phyloP scores from a whole-genome alignment of 148 eudicot species.

The Chenopodium quinoa region DNA sequence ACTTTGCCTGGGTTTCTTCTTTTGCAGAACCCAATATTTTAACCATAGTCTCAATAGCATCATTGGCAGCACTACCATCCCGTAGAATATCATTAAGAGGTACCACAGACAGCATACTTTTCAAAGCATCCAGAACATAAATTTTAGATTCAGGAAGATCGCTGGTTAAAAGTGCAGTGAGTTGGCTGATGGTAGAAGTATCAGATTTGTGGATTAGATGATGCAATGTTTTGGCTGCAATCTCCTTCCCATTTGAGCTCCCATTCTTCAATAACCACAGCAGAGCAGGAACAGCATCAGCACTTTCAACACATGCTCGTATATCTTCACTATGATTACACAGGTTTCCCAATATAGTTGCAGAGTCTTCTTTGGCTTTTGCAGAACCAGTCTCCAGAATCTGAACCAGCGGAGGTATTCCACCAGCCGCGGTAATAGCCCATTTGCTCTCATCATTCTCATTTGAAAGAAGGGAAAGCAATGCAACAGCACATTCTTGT shows the following conservation, averaged over 20 bases:
- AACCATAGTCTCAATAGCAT: slow-evolving; percentile 88
- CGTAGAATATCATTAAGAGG: slow-evolving; percentile 74
- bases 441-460: slow-evolving; percentile 99
- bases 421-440: slow-evolving; percentile 99
- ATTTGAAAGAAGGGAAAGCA: slow-evolving; percentile 81
- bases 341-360: slow-evolving; percentile 89
- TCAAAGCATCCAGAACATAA: slow-evolving; percentile 87
- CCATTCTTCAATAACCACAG: slow-evolving; percentile 97
- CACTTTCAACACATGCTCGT: slow-evolving; percentile 98
- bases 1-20: slow-evolving; percentile 92
- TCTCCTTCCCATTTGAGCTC: slow-evolving; percentile 88
- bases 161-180: slow-evolving; percentile 84
- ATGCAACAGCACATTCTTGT: slow-evolving; percentile 97
- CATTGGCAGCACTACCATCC: slow-evolving; percentile 96
- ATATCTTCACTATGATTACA: slow-evolving; percentile 99
- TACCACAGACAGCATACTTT: slow-evolving; percentile 81
- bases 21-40: slow-evolving; percentile 68
- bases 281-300: slow-evolving; percentile 98
- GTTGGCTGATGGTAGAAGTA: slow-evolving; percentile 94
- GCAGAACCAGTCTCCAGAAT: slow-evolving; percentile 96
- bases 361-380: slow-evolving; percentile 98
- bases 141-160: slow-evolving; percentile 95
- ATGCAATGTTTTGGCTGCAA: slow-evolving; percentile 91
- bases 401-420: slow-evolving; percentile 98
- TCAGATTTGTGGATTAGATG: slow-evolving; percentile 97